Base-by-base conservation (phyloP, 176 grass and related monocot genomes). In the Urochloa ruziziensis region DNA sequence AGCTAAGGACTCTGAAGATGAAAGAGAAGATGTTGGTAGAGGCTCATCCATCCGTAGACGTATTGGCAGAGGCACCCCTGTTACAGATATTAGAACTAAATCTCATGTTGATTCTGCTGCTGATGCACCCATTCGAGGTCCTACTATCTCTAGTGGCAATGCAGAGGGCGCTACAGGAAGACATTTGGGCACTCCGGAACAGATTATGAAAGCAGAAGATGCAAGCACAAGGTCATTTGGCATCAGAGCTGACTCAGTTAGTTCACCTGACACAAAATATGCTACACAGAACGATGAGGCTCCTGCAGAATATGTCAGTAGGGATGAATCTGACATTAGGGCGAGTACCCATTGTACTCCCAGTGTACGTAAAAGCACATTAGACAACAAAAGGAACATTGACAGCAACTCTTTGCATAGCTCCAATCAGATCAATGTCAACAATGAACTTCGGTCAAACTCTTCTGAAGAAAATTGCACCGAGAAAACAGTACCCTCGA, bases 1-100 rank as follows among this genome's bases (percentile, higher is more conserved):
- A 86, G 93, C 75, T 52, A 90, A 80, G 67, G 93, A 95, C 44
- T 95, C 93, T 12, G 90, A 92, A 73, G 93, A 95, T 66, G 93
- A 95, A 75, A 47, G 48, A 51, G 77, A 67, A 77, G 74, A 89
- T 79, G 75, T 43, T 69, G 81, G 35, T n/a, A 78, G 12, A 83
- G 85, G 65, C 27, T 75, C 68, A 75, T 73, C 67, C 68, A 51
- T 62, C 37, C 35, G 18, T 44, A 88, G 60, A 85, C 27, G 24
- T 37, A 77, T 70, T 84, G 43, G 27, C 44, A 77, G 82, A 76
- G 76, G 77, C 16, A 40, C 34, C 4, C 54, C 33, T 34, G 23
- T 39, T 62, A 44, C 21, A 77, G 70, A 76, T 14, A 77, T 27
- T 35, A 60, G 33, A 76, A 85, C 39, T 7, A 52, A 46, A 63